A percentile compares a stretch with the other conserved stretches of the same genome.
These are phyloP conservation scores for Vitis hybrid DNA, from an alignment of 177 flowering plant genomes.

Conservation along the genomic window DNA sequence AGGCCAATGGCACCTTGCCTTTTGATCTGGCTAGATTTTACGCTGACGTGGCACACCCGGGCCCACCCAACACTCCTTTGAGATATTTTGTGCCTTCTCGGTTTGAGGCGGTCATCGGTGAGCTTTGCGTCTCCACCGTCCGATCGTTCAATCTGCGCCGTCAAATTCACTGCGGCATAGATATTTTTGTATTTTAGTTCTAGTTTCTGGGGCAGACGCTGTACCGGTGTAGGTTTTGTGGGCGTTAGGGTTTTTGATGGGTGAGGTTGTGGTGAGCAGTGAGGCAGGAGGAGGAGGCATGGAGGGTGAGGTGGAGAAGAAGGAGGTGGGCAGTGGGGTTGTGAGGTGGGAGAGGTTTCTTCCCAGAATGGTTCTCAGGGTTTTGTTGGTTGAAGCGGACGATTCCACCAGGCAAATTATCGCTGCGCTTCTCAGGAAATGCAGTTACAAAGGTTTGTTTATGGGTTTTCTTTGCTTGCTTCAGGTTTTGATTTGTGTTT, in stretches of 20 bases:
- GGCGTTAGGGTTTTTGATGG: constrained; percentile 17
- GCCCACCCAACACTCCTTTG: constrained; percentile 22
- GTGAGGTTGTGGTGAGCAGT: constrained; percentile 32
- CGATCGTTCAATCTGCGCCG: not conserved
- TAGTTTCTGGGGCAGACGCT: not conserved
- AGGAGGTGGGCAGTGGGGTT: constrained; percentile 12
- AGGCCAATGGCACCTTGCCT: constrained; percentile 13
- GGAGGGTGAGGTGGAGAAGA: constrained; percentile 14
- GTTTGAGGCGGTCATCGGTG: constrained; percentile 4
- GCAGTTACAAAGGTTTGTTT: constrained; percentile 73
- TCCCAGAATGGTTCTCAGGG: constrained; percentile 60
- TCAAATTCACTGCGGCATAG: not conserved
- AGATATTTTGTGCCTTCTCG: constrained; percentile 34
- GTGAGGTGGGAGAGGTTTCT: constrained; percentile 69
- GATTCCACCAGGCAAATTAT: constrained; percentile 90
- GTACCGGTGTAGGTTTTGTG: not conserved
- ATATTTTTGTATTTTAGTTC: constrained; percentile 17
- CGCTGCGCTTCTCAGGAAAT: constrained; percentile 80
- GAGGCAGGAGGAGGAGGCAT: constrained; percentile 11
- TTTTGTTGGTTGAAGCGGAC: constrained; percentile 86
- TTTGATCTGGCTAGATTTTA: constrained; percentile 15
- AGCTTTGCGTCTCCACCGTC: constrained; percentile 9
- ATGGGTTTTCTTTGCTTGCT: not conserved
- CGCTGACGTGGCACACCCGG: constrained; percentile 27
- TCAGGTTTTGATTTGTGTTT: not conserved